Conservation (phyloP, 495 filamentous ascomycete genomes). For the Neurospora sp. region DNA sequence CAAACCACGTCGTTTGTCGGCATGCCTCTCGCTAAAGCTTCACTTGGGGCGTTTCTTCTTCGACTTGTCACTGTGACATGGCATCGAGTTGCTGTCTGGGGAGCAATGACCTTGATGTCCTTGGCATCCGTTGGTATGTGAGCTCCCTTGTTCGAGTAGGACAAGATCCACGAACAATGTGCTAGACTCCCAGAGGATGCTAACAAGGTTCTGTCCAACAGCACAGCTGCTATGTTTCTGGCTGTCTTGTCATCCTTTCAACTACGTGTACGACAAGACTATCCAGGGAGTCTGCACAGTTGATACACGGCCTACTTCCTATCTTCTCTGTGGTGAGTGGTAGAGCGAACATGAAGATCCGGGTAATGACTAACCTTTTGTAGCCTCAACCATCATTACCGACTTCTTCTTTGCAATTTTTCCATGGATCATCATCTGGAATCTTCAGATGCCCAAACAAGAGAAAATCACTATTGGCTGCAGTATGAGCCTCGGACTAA, state of each 20-base stretch:
- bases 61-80: slow-evolving; percentile 19
- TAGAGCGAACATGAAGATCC: neutral
- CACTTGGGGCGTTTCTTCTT: slow-evolving; percentile 22
- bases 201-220: slow-evolving; percentile 6
- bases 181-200: neutral
- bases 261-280: slow-evolving; percentile 14
- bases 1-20: slow-evolving; percentile 16
- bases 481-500: slow-evolving; percentile 39
- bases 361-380: neutral
- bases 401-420: slow-evolving; percentile 38
- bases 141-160: neutral
- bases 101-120: slow-evolving; percentile 13
- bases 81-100: slow-evolving; percentile 26
- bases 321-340: slow-evolving; percentile 11
- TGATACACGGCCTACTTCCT: slow-evolving; percentile 14
- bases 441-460: slow-evolving; percentile 33
- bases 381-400: slow-evolving; percentile 18
- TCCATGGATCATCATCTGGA: slow-evolving; percentile 40
- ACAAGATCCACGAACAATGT: neutral
- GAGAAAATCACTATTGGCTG: slow-evolving; percentile 38
- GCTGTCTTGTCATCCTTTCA: slow-evolving; percentile 12
- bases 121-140: slow-evolving; percentile 11
- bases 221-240: slow-evolving; percentile 20
- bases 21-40: slow-evolving; percentile 22
- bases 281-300: slow-evolving; percentile 12